phyloP scores from a whole-genome alignment of 1,139 yeast species.

The Barnettozyma hawaiiensis region DNA sequence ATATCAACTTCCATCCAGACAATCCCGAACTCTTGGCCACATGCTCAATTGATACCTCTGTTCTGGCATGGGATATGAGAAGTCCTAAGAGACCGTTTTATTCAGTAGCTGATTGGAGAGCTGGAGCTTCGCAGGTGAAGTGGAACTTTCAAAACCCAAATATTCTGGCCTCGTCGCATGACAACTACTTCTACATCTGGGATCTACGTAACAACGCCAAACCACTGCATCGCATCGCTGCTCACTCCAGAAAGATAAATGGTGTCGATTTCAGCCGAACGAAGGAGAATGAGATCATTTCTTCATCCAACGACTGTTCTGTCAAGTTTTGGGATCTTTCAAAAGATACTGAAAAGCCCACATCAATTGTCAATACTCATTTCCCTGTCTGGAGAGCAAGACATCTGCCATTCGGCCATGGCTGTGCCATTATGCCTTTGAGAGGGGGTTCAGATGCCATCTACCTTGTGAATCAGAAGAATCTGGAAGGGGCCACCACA shows the following conservation, averaged over 20 bases:
- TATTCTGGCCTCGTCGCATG: constrained; percentile 82
- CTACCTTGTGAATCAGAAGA: constrained; percentile 54
- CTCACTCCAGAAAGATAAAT: constrained; percentile 79
- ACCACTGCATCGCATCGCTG: constrained; percentile 64
- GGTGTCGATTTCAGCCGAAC: constrained; percentile 78
- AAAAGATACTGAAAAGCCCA: constrained; percentile 38
- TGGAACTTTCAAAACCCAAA: constrained; percentile 80
- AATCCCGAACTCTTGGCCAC: constrained; percentile 91
- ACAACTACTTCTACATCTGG: constrained; percentile 77
- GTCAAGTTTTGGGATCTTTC: constrained; percentile 83
- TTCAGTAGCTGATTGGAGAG: constrained; percentile 88
- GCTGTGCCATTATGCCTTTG: constrained; percentile 88
- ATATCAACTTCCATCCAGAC: constrained; percentile 84
- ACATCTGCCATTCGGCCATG: constrained; percentile 82
- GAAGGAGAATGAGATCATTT: constrained; percentile 52
- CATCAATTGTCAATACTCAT: constrained; percentile 58
- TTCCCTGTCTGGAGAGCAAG: constrained; percentile 90
- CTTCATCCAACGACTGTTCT: constrained; percentile 81
- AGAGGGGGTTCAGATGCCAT: constrained; percentile 80
- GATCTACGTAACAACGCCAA: constrained; percentile 76
- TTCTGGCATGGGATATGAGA: constrained; percentile 88
- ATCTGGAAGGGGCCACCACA: constrained; percentile 30
- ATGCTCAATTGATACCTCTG: constrained; percentile 84
- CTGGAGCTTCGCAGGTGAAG: constrained; percentile 91
- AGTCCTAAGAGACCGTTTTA: constrained; percentile 65